phyloP scores from a whole-genome alignment of 768 basidiomycete species.

The Suillus subaureus region DNA sequence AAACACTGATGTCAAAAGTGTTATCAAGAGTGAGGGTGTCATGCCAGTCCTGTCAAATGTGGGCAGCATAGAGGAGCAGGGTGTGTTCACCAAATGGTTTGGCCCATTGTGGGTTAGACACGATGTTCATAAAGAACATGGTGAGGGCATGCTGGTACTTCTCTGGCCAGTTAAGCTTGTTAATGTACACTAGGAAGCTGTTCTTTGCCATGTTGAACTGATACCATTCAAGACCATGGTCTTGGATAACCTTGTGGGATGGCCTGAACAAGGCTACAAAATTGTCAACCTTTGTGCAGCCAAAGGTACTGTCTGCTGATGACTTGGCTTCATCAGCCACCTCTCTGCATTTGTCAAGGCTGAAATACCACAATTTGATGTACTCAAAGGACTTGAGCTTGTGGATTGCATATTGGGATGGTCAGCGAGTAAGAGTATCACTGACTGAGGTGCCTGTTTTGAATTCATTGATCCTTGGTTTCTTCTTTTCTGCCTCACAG shows the following conservation, averaged over 20 bases:
- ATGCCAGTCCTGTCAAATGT: not conserved
- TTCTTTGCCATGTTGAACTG: constrained; percentile 24
- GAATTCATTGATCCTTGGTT: no score
- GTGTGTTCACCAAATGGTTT: not conserved
- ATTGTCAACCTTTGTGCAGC: no score
- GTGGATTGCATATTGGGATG: no score
- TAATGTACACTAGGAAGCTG: not conserved
- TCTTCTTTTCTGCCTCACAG: no score
- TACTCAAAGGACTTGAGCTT: no score
- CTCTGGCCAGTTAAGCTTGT: not conserved
- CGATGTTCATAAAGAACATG: not conserved
- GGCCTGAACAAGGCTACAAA: constrained; percentile 15
- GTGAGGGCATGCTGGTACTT: not conserved
- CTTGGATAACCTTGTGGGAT: constrained; percentile 12
- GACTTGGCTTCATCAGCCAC: no score
- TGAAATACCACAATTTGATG: no score
- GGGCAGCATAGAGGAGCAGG: not conserved
- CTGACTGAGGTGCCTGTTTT: no score
- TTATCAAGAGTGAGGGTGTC: not conserved
- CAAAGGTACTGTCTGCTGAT: no score
- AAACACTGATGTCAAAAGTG: not conserved
- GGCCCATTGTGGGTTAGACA: not conserved
- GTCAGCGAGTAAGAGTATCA: no score
- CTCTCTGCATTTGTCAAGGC: no score
- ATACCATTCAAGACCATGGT: constrained; percentile 21